Percentiles rank a stretch among this genome's conserved stretches.
phyloP scores from a whole-genome alignment of 768 basidiomycete species.

The Rhodotorula toruloides region DNA sequence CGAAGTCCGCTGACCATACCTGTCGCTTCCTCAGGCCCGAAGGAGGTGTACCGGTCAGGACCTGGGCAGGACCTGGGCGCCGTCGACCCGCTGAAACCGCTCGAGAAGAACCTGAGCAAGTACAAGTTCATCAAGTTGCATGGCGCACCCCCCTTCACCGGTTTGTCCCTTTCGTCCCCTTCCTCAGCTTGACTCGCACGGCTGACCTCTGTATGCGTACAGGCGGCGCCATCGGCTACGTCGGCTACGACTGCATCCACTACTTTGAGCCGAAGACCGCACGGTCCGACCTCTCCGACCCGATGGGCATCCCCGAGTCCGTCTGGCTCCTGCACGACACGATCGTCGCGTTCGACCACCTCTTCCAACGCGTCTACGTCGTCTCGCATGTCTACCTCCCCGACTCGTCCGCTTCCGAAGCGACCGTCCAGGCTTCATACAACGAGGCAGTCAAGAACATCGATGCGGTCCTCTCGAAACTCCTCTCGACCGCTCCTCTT shows the following conservation, averaged over 20 bases:
- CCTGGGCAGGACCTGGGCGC: constrained; percentile 69
- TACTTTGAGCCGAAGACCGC: constrained; percentile 82
- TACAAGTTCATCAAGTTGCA: constrained; percentile 89
- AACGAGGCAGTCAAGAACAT: constrained; percentile 26
- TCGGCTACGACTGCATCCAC: constrained; percentile 91
- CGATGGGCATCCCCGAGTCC: constrained; percentile 84
- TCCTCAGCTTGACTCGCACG: background rate
- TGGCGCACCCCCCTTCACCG: constrained; percentile 76
- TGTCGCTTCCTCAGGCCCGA: constrained; percentile 62
- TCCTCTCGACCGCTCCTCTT: constrained; percentile 24
- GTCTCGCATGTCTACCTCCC: constrained; percentile 94
- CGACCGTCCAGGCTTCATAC: constrained; percentile 20
- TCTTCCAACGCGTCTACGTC: constrained; percentile 88
- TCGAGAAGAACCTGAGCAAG: constrained; percentile 77
- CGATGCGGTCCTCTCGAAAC: constrained; percentile 25
- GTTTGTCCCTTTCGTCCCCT: constrained; percentile 41
- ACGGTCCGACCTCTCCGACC: constrained; percentile 65
- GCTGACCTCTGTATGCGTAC: background rate
- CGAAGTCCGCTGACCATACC: no score
- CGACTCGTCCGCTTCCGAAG: constrained; percentile 41
- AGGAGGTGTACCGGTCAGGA: constrained; percentile 85
- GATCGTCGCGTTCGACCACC: constrained; percentile 91
- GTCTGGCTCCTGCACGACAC: constrained; percentile 96
- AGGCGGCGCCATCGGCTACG: constrained; percentile 96
- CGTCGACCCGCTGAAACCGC: constrained; percentile 72